Percentiles rank a stretch among this genome's conserved stretches.
phyloP scores from a whole-genome alignment of 768 basidiomycete species.

The Boletus tylopilopsis region DNA sequence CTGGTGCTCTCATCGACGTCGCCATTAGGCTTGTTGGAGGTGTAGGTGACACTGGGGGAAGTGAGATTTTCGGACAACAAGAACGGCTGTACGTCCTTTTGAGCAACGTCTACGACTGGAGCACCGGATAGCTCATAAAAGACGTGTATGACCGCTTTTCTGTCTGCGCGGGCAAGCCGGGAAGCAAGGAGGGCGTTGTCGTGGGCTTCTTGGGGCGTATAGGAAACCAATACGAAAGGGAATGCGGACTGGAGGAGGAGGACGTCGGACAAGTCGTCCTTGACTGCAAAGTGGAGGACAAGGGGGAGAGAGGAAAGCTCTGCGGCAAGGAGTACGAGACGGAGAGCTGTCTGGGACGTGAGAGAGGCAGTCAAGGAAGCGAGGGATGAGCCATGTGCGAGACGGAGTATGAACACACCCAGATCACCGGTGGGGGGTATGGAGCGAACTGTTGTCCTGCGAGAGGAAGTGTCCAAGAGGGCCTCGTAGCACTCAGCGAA shows the following conservation, averaged over 20 bases:
- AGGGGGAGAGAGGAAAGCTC: slow-evolving; percentile 63
- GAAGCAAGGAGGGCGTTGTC: slow-evolving; percentile 88
- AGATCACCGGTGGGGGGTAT: slow-evolving; percentile 67
- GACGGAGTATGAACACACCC: slow-evolving; percentile 51
- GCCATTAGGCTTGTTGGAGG: background rate
- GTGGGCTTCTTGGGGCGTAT: slow-evolving; percentile 75
- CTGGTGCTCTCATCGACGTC: background rate
- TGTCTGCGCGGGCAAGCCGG: slow-evolving; percentile 65
- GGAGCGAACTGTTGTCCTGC: slow-evolving; percentile 42
- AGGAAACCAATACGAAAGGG: slow-evolving; percentile 79
- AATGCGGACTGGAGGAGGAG: slow-evolving; percentile 75
- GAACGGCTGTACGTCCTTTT: slow-evolving; percentile 59
- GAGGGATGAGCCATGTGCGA: slow-evolving; percentile 39
- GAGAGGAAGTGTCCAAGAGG: slow-evolving; percentile 33
- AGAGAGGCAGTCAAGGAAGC: slow-evolving; percentile 56
- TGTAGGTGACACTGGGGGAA: slow-evolving; percentile 17
- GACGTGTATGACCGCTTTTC: slow-evolving; percentile 79
- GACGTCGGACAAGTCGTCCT: slow-evolving; percentile 67
- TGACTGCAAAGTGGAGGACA: slow-evolving; percentile 67
- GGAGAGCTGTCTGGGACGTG: slow-evolving; percentile 48
- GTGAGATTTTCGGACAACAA: slow-evolving; percentile 44
- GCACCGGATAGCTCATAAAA: slow-evolving; percentile 54
- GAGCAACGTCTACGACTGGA: slow-evolving; percentile 47
- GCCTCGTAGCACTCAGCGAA: slow-evolving; percentile 32
- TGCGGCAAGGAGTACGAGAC: slow-evolving; percentile 65